Conservation (phyloP, 176 grass and related monocot species). For the Dactylis glomerata region DNA sequence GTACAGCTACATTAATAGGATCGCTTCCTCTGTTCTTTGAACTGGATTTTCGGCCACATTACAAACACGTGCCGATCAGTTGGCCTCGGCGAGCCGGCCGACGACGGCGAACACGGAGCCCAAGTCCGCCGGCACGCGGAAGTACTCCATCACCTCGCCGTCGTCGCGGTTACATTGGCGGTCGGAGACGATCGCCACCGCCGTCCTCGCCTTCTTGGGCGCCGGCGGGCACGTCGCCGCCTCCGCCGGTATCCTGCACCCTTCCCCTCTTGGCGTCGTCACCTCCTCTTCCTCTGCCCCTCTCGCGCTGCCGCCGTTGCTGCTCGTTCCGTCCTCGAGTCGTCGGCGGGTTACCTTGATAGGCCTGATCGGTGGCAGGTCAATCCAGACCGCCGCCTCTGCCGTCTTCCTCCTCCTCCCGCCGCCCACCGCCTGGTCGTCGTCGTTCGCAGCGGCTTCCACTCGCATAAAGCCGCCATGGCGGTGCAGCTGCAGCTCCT, state of each 20-base stretch:
- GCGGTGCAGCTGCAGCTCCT: neutral
- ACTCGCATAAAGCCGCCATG: neutral
- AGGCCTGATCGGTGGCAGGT: conserved; percentile 21
- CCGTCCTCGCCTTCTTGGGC: conserved; percentile 45
- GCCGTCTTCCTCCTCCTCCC: neutral
- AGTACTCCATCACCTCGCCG: conserved; percentile 44
- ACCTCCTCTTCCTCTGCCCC: conserved; percentile 4
- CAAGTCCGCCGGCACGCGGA: conserved; percentile 47
- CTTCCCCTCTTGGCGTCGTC: conserved; percentile 38
- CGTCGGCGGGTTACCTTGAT: conserved; percentile 28
- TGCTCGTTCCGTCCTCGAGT: neutral
- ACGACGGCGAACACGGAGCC: conserved; percentile 37
- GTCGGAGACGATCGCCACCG: conserved; percentile 11
- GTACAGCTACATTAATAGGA: conserved; percentile 28
- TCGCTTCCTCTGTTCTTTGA: neutral
- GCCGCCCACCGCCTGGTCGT: neutral
- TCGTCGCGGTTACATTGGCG: conserved; percentile 37
- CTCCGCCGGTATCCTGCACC: conserved; percentile 28
- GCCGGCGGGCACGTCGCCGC: conserved; percentile 46
- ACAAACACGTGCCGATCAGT: neutral
- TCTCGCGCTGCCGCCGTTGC: neutral
- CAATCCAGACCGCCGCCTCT: neutral
- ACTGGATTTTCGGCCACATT: neutral
- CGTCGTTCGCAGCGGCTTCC: neutral
- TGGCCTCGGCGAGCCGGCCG: conserved; percentile 32